Evolutionary conservation across 805 yeast genomes (phyloP).

Genomic region (Teunomyces aglyptinius): DNA sequence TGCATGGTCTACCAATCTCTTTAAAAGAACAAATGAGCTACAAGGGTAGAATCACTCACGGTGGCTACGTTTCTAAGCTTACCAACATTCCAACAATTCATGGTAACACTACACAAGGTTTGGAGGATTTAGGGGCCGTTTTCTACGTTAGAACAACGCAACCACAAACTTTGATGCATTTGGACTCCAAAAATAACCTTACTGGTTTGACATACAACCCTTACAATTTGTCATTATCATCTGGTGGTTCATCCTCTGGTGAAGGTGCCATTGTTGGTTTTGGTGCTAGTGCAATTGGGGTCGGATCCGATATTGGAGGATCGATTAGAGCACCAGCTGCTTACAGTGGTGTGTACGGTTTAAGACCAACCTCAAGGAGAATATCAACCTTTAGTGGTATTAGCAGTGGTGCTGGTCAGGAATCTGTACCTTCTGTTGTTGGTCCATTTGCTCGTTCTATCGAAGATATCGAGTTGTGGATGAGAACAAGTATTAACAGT

Average conservation of each 20-base stretch:
- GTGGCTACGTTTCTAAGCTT: slow-evolving; percentile 54
- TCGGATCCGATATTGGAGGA: slow-evolving; percentile 74
- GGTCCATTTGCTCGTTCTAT: slow-evolving; percentile 68
- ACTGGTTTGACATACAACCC: slow-evolving; percentile 61
- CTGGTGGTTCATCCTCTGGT: slow-evolving; percentile 77
- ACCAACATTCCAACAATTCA: slow-evolving; percentile 47
- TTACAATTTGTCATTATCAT: slow-evolving; percentile 52
- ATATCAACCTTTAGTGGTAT: slow-evolving; percentile 45
- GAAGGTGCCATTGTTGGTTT: slow-evolving; percentile 64
- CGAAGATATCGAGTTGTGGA: slow-evolving; percentile 67
- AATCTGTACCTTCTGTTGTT: slow-evolving; percentile 59
- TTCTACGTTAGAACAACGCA: slow-evolving; percentile 64
- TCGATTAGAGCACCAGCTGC: slow-evolving; percentile 70
- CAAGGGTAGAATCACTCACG: slow-evolving; percentile 55
- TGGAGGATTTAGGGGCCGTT: slow-evolving; percentile 52
- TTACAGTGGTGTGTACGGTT: slow-evolving; percentile 58
- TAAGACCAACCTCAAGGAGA: slow-evolving; percentile 61
- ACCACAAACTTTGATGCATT: slow-evolving; percentile 70
- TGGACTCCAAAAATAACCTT: slow-evolving; percentile 60
- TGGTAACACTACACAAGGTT: slow-evolving; percentile 46
- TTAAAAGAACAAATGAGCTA: slow-evolving; percentile 62
- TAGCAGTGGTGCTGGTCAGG: slow-evolving; percentile 60
- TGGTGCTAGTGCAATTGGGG: slow-evolving; percentile 60
- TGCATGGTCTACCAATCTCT: slow-evolving; percentile 67
- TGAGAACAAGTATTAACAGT: slow-evolving; percentile 57